phyloP scores from a whole-genome alignment of 164 flowering plant species.

The Magnolia officinalis region DNA sequence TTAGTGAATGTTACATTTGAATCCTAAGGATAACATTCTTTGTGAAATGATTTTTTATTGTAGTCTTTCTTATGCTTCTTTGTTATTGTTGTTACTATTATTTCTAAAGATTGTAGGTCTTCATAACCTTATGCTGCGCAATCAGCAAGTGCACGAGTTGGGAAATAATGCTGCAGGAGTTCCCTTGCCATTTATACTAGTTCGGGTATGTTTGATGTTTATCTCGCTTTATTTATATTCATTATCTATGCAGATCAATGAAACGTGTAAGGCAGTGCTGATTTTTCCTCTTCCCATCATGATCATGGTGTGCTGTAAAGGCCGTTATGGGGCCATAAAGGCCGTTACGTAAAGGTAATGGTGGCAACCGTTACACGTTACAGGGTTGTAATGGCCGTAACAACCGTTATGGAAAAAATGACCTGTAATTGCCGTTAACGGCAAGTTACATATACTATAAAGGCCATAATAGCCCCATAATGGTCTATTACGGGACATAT shows the following conservation, averaged over 20 bases:
- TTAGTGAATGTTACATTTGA: too few species aligned
- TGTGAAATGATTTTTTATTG: neutral
- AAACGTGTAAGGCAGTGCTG: neutral
- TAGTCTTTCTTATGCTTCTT: conserved; percentile 3
- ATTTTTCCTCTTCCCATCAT: neutral
- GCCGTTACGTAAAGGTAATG: too few species aligned
- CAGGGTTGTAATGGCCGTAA: too few species aligned
- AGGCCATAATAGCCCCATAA: too few species aligned
- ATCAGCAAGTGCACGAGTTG: conserved; percentile 15
- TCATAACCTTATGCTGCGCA: conserved; percentile 21
- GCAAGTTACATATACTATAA: too few species aligned
- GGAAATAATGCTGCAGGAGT: conserved; percentile 14
- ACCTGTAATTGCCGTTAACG: too few species aligned
- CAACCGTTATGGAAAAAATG: too few species aligned
- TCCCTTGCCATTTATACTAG: conserved; percentile 32
- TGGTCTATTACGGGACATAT: too few species aligned
- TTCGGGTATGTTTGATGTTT: conserved; percentile 22
- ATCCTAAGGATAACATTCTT: neutral
- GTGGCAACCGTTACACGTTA: too few species aligned
- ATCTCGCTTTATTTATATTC: neutral
- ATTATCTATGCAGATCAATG: neutral
- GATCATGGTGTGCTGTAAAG: too few species aligned
- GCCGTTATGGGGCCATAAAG: too few species aligned
- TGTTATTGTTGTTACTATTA: neutral
- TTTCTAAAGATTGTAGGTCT: conserved; percentile 22